Base-by-base conservation (phyloP, 805 yeast species). In the Tetrapisispora taiwanensis region DNA sequence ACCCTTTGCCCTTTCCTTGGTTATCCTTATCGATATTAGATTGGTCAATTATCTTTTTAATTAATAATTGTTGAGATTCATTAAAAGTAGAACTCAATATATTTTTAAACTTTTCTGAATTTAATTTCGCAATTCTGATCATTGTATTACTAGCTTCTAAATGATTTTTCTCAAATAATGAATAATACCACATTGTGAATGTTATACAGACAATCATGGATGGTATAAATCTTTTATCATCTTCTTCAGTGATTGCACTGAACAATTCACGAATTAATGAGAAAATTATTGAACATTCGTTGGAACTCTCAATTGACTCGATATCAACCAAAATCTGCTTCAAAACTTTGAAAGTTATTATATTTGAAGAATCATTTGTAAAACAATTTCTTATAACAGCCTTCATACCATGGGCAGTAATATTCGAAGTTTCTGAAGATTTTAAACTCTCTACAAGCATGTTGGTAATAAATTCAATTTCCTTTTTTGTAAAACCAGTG, bases 341-440 rank as follows among this genome's bases (percentile, higher is more conserved):
- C 3, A 83, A 59, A 26, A 77, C 55, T 14, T 62, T 62, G 44
- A 70, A 69, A 32, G 79, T 63, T 1, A 74, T 58, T 4, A 52
- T 44, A 4, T 66, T 60, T 7, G 72, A 65, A 4, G 68, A 59
- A 4, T 53, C 49, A 2, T 55, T 46, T 0, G 52, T 50, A 4
- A 33, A 27, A 15, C 41, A 17, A 7, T 55, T 58, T 3, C 58
- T 44, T 34, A 82, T 67, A 36, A 85, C 63, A 0, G 80, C 69
- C 52, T 73, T 80, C 41, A 82, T 67, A 14, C 92, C 80, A 49
- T 81, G 88, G 12, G 79, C 66, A 0, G 75, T 67, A 9, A 76
- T 63, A 0, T 68, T 58, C 8, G 69, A 52, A 8, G 62, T 56
- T n/a, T 62, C 68, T 3, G 64, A 56, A 5, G 65, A 55, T 0